Evolutionary conservation across 2,329 filamentous ascomycete species (phyloP).

Genomic region (Ampelomyces quisqualis): DNA sequence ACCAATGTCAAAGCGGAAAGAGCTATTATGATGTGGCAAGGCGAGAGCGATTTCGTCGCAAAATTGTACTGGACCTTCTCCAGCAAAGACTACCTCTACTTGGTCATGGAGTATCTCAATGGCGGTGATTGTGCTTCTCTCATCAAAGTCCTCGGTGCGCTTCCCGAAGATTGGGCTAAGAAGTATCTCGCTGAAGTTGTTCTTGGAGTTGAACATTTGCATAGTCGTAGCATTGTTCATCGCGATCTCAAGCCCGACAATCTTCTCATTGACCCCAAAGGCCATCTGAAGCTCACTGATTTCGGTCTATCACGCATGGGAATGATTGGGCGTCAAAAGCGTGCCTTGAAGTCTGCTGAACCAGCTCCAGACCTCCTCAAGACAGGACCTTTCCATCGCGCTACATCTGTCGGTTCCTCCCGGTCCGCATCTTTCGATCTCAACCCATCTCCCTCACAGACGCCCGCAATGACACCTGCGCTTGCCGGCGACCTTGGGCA

Average conservation of each 20-base stretch:
- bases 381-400: conserved; percentile 83
- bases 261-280: conserved; percentile 92
- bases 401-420: conserved; percentile 83
- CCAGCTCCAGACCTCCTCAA: conserved; percentile 91
- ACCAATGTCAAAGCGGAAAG: conserved; percentile 98
- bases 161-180: conserved; percentile 97
- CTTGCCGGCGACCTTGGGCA: conserved; percentile 68
- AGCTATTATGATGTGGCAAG: conserved; percentile 99
- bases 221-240: conserved; percentile 92
- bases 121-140: conserved; percentile 95
- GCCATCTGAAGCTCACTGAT: conserved; percentile 94
- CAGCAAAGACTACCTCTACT: conserved; percentile 96
- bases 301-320: conserved; percentile 98
- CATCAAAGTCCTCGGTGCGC: conserved; percentile 87
- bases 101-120: conserved; percentile 99
- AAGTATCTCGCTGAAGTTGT: conserved; percentile 97
- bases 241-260: conserved; percentile 97
- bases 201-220: conserved; percentile 93
- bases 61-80: conserved; percentile 99
- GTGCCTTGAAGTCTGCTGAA: conserved; percentile 75
- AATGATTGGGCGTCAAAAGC: conserved; percentile 91
- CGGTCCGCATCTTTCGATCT: conserved; percentile 92
- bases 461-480: conserved; percentile 83
- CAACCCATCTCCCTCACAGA: conserved; percentile 76
- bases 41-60: conserved; percentile 96